Evolutionary conservation across 2,329 filamentous ascomycete genomes (phyloP).

Genomic region (Aphanoascus verrucosus): DNA sequence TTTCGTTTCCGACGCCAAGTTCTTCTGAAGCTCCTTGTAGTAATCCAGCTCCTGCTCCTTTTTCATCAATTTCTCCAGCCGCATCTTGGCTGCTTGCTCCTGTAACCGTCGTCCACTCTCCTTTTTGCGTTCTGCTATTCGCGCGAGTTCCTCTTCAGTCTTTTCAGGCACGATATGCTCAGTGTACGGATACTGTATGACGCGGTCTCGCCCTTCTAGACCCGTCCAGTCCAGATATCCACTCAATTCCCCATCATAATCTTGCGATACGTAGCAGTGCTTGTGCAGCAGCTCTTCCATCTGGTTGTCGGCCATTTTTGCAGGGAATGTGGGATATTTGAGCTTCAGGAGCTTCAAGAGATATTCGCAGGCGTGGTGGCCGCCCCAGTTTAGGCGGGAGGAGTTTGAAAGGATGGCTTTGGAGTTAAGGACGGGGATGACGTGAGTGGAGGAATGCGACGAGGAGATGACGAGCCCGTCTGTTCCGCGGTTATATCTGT

Average conservation of each 20-base stretch:
- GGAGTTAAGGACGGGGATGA: conserved; percentile 83
- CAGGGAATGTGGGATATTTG: conserved; percentile 83
- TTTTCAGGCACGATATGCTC: conserved; percentile 87
- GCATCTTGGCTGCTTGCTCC: conserved; percentile 95
- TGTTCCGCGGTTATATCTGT: conserved; percentile 77
- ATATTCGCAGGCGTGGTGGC: conserved; percentile 81
- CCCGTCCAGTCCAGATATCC: conserved; percentile 82
- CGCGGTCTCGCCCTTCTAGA: conserved; percentile 74
- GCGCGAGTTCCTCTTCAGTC: conserved; percentile 82
- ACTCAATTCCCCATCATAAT: conserved; percentile 69
- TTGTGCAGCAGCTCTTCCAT: conserved; percentile 77
- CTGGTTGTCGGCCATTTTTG: conserved; percentile 75
- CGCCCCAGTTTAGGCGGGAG: conserved; percentile 88
- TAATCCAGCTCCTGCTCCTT: conserved; percentile 95
- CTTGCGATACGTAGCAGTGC: conserved; percentile 77
- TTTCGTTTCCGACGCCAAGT: conserved; percentile 66
- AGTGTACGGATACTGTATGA: conserved; percentile 87
- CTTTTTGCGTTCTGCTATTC: conserved; percentile 85
- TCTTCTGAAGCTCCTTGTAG: conserved; percentile 70
- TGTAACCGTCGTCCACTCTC: conserved; percentile 85
- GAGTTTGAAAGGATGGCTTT: conserved; percentile 78
- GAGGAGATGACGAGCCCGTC: conserved; percentile 85
- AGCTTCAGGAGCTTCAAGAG: conserved; percentile 77
- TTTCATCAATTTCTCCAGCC: conserved; percentile 83
- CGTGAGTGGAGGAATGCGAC: conserved; percentile 84